Evolutionary conservation across 768 basidiomycete species (phyloP).

Genomic region (Lentinus brumalis): DNA sequence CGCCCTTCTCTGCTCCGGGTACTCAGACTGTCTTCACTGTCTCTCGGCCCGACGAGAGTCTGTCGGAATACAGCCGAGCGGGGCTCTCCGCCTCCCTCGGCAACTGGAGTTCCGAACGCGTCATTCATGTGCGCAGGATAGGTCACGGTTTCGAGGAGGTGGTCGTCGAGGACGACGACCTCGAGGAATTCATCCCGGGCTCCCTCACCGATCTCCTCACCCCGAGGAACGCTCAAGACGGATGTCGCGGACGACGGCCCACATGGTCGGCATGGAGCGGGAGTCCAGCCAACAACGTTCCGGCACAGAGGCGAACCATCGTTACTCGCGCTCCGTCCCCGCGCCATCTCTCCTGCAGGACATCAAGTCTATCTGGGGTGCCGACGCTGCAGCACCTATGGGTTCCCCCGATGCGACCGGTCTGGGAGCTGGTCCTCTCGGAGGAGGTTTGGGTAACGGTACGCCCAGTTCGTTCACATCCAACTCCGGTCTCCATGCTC

Average conservation of each 20-base stretch:
- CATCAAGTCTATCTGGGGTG: constrained; percentile 81
- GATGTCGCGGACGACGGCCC: constrained; percentile 70
- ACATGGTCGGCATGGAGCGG: constrained; percentile 18
- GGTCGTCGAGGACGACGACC: constrained; percentile 68
- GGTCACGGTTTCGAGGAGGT: constrained; percentile 32
- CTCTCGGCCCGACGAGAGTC: constrained; percentile 29
- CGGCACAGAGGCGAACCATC: constrained; percentile 48
- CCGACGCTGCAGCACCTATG: constrained; percentile 37
- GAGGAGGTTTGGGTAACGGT: constrained; percentile 37
- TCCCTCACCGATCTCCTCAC: constrained; percentile 89
- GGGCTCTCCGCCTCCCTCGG: constrained; percentile 71
- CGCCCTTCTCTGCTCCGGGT: constrained; percentile 80
- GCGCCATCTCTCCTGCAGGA: constrained; percentile 76
- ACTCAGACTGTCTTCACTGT: constrained; percentile 56
- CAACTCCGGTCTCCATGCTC: constrained; percentile 39
- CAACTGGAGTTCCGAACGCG: constrained; percentile 36
- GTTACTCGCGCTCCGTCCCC: constrained; percentile 84
- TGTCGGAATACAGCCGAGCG: constrained; percentile 40
- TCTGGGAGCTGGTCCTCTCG: constrained; percentile 18
- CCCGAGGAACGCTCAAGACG: constrained; percentile 79
- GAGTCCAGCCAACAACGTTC: constrained; percentile 26
- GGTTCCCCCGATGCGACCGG: constrained; percentile 37
- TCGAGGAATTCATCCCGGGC: constrained; percentile 89
- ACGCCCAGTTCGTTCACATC: constrained; percentile 60
- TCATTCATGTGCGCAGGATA: constrained; percentile 8